Conservation (phyloP, 495 filamentous ascomycete species). For the Penicillium longicatenatum region DNA sequence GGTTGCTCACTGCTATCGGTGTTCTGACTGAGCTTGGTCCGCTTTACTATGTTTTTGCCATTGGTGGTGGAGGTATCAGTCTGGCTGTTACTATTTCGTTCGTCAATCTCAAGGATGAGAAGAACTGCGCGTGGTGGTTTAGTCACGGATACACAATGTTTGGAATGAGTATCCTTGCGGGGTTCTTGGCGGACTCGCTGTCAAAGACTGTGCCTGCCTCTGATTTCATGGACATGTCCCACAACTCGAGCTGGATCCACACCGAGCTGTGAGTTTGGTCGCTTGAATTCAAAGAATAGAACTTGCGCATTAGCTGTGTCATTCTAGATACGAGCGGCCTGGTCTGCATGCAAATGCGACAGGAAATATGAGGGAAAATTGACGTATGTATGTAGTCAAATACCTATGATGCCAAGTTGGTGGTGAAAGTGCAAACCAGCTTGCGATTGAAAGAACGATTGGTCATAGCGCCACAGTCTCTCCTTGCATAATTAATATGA, state of each 20-base stretch:
- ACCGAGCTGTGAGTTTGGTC: not conserved
- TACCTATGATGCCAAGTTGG: no score
- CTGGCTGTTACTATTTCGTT: not conserved
- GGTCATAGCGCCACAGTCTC: not conserved
- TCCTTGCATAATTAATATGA: not conserved
- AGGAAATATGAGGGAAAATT: not conserved
- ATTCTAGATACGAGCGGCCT: not conserved
- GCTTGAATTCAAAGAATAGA: not conserved
- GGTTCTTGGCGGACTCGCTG: not conserved
- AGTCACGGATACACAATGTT: not conserved
- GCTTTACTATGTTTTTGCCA: not conserved
- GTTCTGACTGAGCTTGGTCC: not conserved
- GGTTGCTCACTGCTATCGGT: not conserved
- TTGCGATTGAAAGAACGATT: not conserved
- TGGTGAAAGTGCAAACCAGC: not conserved
- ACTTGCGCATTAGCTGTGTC: not conserved
- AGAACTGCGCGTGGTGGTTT: not conserved
- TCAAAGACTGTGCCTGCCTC: not conserved
- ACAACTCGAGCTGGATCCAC: not conserved
- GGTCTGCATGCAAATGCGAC: not conserved
- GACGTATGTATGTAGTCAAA: not conserved
- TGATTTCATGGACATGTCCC: not conserved
- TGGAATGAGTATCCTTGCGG: not conserved
- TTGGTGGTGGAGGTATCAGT: not conserved
- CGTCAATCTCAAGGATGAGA: not conserved